Percentiles rank a stretch among this genome's conserved stretches.
Evolutionary conservation across 495 filamentous ascomycete genomes (phyloP).

Genomic region (Haplographium delicatum): DNA sequence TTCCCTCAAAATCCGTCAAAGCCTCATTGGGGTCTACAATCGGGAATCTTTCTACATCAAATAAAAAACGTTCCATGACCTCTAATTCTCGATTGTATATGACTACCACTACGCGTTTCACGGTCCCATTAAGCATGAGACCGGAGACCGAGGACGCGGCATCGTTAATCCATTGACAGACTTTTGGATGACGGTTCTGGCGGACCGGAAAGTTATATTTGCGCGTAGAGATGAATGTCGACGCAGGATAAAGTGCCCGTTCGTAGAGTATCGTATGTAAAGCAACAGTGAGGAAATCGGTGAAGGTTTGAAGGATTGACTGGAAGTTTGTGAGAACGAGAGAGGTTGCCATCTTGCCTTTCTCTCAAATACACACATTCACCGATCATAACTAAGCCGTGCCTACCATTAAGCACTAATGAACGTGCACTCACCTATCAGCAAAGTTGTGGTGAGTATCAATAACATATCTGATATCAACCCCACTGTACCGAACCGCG

Average conservation of each 20-base stretch:
- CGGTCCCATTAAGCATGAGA: conserved; percentile 60
- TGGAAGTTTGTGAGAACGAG: conserved; percentile 20
- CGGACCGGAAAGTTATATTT: conserved; percentile 87
- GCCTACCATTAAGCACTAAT: too few species aligned
- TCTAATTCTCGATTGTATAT: conserved; percentile 52
- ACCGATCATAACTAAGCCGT: too few species aligned
- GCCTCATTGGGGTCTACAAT: conserved; percentile 45
- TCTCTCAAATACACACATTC: too few species aligned
- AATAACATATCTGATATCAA: too few species aligned
- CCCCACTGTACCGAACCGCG: too few species aligned
- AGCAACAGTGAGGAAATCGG: conserved; percentile 77
- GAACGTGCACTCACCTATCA: too few species aligned
- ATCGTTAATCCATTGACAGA: conserved; percentile 87
- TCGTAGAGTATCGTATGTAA: conserved; percentile 93
- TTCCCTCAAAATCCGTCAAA: conserved; percentile 22
- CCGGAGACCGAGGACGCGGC: conserved; percentile 69
- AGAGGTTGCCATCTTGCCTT: conserved; percentile 15
- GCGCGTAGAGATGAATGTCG: conserved; percentile 74
- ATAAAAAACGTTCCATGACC: conserved; percentile 77
- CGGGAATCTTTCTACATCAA: conserved; percentile 76
- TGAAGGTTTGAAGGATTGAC: conserved; percentile 52
- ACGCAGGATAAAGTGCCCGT: conserved; percentile 72
- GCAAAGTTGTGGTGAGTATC: too few species aligned
- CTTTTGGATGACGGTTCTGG: conserved; percentile 82
- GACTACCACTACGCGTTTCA: conserved; percentile 68